Evolutionary conservation across 225 moss, liverwort and hornwort genomes (phyloP), one percentile per base, ranked within the genome.

Genomic region (Asterella californica): DNA sequence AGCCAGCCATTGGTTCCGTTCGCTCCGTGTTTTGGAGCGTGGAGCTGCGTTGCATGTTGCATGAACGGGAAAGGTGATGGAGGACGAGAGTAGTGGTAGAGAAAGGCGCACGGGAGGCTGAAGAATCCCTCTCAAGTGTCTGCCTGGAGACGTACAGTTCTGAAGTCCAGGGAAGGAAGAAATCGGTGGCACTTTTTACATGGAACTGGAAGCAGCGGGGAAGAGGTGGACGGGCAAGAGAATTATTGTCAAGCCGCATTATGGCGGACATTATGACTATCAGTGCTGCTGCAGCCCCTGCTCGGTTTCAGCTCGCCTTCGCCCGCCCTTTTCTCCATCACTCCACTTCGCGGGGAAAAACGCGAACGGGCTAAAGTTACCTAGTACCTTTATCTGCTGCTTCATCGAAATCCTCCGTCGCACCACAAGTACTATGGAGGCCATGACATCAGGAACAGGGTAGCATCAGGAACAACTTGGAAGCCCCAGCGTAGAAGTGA

Each of bases 251-350:
- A 15, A 33, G 74, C 50, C n/a, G 74, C 32, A 54, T 52, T 53
- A 52, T 74, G 50, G 48, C 27, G 29, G 27, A 32, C 30, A 74
- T 74, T 53, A 74, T 74, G 74, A 74, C 29, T 52, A 52, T 50
- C 47, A 53, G 32, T 50, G 32, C 32, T 47, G 15, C 27, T 7
- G 73, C 50, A 29, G 29, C 52, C 12, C 15, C 12, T 24, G 22
- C 46, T 46, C 45, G 70, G 9, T 14, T n/a, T 45, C 45, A n/a
- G 70, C 46, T 36, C n/a, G 42, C 22, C 10, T 19, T 70, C 15
- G 45, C 68, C 37, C 68, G 36, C 68, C 25, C 70, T 70, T 70
- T 70, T n/a, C 46, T 46, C 70, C 70, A 7, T 45, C 70, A 6
- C 70, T 70, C 24, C 45, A 6, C 38, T n/a, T 37, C 24, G 33